phyloP scores from a whole-genome alignment of 805 yeast species.

The Lipomyces yamanashiensis region DNA sequence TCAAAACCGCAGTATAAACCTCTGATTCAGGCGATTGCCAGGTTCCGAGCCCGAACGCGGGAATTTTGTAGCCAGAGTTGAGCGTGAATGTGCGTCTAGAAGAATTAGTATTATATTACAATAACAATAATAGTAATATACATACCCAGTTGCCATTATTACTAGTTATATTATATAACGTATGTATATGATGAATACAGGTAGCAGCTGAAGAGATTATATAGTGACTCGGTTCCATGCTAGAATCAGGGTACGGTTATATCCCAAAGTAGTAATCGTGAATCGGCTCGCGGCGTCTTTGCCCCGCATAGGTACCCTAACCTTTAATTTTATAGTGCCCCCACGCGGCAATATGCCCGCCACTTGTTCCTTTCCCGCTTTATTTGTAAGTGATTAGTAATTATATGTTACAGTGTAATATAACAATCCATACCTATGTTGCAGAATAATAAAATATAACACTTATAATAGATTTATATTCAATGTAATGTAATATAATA shows the following conservation, averaged over 20 bases:
- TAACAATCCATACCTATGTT: too few relatives aligned
- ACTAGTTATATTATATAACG: not conserved
- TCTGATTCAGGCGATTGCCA: conserved; percentile 64
- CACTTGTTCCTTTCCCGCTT: not conserved
- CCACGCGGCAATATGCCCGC: conserved; percentile 5
- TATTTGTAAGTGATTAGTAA: not conserved
- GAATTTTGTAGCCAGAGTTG: conserved; percentile 68
- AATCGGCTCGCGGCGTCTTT: not conserved
- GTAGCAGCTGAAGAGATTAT: not conserved
- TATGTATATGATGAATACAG: not conserved
- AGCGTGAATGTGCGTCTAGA: conserved; percentile 43
- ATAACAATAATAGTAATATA: too few relatives aligned
- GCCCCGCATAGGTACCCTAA: not conserved
- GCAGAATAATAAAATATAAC: too few relatives aligned
- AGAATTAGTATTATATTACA: not conserved
- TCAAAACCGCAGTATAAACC: conserved; percentile 58
- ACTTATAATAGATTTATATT: too few relatives aligned
- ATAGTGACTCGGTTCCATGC: not conserved
- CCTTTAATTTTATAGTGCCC: not conserved
- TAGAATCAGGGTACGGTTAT: not conserved
- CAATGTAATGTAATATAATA: too few relatives aligned
- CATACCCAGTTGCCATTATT: conserved; percentile 13
- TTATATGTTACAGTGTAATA: too few relatives aligned
- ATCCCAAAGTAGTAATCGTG: not conserved
- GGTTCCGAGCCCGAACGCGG: conserved; percentile 75